A percentile compares a stretch with the other conserved stretches of the same genome.
These are phyloP conservation scores for Aspergillus awamori DNA, from an alignment of 2,329 filamentous ascomycete species.

Conservation along the genomic window DNA sequence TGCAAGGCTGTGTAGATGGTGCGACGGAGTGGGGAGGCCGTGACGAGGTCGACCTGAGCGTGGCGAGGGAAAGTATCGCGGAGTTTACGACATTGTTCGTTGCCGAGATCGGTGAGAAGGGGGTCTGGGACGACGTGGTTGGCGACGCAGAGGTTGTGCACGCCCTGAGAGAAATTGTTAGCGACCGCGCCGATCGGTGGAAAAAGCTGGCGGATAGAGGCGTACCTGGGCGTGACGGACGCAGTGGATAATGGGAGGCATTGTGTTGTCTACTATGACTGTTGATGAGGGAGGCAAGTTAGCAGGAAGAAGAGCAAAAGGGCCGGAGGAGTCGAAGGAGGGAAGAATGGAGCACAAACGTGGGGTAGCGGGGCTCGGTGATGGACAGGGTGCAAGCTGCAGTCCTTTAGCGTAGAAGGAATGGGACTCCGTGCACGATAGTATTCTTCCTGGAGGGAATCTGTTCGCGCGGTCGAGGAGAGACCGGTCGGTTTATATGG, in stretches of 20 bases:
- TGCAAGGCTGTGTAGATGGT: slow-evolving; percentile 77
- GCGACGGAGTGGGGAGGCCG: slow-evolving; percentile 77
- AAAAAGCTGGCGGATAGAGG: too few relatives aligned
- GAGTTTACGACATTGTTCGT: slow-evolving; percentile 71
- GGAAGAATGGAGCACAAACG: slow-evolving; percentile 12
- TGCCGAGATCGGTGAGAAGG: slow-evolving; percentile 73
- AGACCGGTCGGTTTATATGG: neutral
- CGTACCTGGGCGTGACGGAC: slow-evolving; percentile 52
- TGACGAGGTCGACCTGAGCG: slow-evolving; percentile 66
- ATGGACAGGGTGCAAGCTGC: slow-evolving; percentile 16
- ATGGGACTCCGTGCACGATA: neutral
- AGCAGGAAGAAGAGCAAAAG: slow-evolving; percentile 7
- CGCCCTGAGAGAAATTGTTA: slow-evolving; percentile 58
- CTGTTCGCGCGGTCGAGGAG: neutral
- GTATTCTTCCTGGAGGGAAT: neutral
- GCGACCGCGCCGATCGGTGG: neutral
- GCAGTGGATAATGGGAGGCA: slow-evolving; percentile 49
- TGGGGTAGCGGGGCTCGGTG: slow-evolving; percentile 3
- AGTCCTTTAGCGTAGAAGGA: neutral
- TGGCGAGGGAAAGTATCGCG: slow-evolving; percentile 66
- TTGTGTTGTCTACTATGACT: slow-evolving; percentile 17
- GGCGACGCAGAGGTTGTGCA: slow-evolving; percentile 73
- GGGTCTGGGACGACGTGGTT: slow-evolving; percentile 79
- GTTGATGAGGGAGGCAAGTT: neutral
- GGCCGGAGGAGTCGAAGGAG: slow-evolving; percentile 27